A percentile compares a stretch with the other conserved stretches of the same genome.
These are phyloP conservation scores for Helotiales sp. DNA, from an alignment of 2,329 filamentous ascomycete genomes.

Conservation along the genomic window DNA sequence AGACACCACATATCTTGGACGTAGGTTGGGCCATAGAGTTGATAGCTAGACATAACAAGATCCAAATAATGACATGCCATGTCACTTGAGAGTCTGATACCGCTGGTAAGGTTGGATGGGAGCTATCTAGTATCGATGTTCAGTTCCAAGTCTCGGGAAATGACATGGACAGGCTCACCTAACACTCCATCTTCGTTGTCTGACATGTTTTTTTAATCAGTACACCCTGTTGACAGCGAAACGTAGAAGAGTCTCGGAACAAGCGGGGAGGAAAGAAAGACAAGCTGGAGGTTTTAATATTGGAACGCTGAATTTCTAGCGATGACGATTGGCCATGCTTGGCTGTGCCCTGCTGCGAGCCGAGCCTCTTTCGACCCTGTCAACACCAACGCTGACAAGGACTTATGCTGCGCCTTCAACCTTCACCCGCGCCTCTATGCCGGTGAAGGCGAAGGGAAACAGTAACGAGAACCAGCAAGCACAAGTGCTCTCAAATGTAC, in stretches of 20 bases:
- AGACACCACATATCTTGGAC: slow-evolving; percentile 17
- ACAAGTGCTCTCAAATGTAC: too few relatives aligned
- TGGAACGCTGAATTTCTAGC: neutral
- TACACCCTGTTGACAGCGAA: neutral
- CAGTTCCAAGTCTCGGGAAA: neutral
- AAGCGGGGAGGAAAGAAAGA: neutral
- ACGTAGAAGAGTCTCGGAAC: too few relatives aligned
- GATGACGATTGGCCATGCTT: neutral
- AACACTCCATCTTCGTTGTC: neutral
- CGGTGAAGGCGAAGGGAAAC: too few relatives aligned
- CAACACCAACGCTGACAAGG: too few relatives aligned
- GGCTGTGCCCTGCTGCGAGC: neutral
- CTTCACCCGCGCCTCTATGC: too few relatives aligned
- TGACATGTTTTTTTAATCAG: neutral
- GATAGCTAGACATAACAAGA: slow-evolving; percentile 26
- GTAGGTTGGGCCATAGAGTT: slow-evolving; percentile 34
- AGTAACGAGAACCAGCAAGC: too few relatives aligned
- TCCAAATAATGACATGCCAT: slow-evolving; percentile 33
- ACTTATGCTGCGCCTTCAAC: too few relatives aligned
- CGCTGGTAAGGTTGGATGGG: neutral
- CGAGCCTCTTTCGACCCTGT: too few relatives aligned
- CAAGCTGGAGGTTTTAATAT: neutral
- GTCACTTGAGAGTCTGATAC: slow-evolving; percentile 11
- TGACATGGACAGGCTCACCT: neutral
- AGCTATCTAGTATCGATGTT: neutral